Evolutionary conservation across 805 yeast species (phyloP).

Genomic region (Ogataea minuta): DNA sequence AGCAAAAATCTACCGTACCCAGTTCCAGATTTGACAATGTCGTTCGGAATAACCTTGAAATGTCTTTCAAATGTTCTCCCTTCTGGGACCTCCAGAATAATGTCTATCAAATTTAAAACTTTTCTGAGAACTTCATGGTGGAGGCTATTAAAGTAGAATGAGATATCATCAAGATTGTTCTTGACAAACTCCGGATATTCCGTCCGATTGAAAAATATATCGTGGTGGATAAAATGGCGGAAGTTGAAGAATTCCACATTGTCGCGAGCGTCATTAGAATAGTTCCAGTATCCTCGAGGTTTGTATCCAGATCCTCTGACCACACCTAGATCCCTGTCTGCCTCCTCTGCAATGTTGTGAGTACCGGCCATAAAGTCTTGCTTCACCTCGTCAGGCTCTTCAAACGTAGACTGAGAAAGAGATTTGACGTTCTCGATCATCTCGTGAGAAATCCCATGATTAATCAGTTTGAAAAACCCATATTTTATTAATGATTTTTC

Average conservation of each 20-base stretch:
- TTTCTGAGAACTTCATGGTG: constrained; percentile 39
- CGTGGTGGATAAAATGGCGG: constrained; percentile 38
- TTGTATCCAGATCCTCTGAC: constrained; percentile 48
- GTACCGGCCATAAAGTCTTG: constrained; percentile 39
- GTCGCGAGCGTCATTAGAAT: constrained; percentile 43
- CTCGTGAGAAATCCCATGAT: constrained; percentile 40
- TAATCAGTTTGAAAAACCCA: constrained; percentile 44
- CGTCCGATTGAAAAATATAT: constrained; percentile 28
- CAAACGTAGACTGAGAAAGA: constrained; percentile 41
- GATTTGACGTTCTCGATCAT: constrained; percentile 37
- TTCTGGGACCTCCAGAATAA: constrained; percentile 46
- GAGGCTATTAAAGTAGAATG: constrained; percentile 38
- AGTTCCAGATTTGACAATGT: constrained; percentile 37
- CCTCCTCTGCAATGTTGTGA: constrained; percentile 26
- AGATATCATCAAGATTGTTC: constrained; percentile 40
- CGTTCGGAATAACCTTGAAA: constrained; percentile 35
- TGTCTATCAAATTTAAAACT: constrained; percentile 41
- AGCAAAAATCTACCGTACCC: constrained; percentile 40
- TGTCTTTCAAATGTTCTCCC: constrained; percentile 40
- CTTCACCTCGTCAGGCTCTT: constrained; percentile 41
- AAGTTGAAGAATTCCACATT: constrained; percentile 45
- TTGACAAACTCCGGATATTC: constrained; percentile 42
- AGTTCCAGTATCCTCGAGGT: constrained; percentile 48
- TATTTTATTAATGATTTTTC: constrained; percentile 41
- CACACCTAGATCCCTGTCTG: constrained; percentile 37